Evolutionary conservation across 768 basidiomycete genomes (phyloP).

Genomic region (Suillus sp.): DNA sequence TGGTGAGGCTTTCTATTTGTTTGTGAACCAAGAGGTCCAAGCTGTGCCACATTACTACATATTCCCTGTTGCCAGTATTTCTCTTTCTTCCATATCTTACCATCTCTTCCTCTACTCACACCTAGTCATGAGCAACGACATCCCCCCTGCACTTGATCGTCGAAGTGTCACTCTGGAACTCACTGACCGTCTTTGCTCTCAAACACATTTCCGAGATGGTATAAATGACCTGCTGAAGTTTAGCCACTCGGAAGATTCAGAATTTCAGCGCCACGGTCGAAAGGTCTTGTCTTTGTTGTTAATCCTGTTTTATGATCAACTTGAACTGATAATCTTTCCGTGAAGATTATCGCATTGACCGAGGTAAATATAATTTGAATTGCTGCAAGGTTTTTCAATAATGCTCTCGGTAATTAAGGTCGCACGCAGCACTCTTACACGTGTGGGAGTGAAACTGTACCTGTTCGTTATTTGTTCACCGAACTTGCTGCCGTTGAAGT

Average conservation of each 20-base stretch:
- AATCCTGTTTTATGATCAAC: conserved; percentile 11
- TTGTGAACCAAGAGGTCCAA: conserved; percentile 1
- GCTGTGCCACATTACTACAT: conserved; percentile 32
- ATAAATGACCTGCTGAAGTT: conserved; percentile 28
- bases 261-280: conserved; percentile 29
- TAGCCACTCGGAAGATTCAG: conserved; percentile 20
- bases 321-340: neutral
- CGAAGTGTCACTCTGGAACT: conserved; percentile 33
- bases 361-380: conserved; percentile 45
- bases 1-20: neutral
- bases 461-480: conserved; percentile 48
- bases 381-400: neutral
- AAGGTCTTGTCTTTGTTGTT: conserved; percentile 23
- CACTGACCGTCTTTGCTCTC: conserved; percentile 33
- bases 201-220: conserved; percentile 32
- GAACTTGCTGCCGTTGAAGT: conserved; percentile 43
- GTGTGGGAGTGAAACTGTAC: conserved; percentile 44
- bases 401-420: conserved; percentile 34
- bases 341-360: conserved; percentile 49
- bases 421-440: conserved; percentile 48
- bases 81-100: conserved; percentile 15
- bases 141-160: conserved; percentile 19
- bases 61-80: conserved; percentile 20
- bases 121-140: conserved; percentile 11
- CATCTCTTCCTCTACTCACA: conserved; percentile 1